phyloP scores from a whole-genome alignment of 164 flowering plant genomes.

The Sedum album region DNA sequence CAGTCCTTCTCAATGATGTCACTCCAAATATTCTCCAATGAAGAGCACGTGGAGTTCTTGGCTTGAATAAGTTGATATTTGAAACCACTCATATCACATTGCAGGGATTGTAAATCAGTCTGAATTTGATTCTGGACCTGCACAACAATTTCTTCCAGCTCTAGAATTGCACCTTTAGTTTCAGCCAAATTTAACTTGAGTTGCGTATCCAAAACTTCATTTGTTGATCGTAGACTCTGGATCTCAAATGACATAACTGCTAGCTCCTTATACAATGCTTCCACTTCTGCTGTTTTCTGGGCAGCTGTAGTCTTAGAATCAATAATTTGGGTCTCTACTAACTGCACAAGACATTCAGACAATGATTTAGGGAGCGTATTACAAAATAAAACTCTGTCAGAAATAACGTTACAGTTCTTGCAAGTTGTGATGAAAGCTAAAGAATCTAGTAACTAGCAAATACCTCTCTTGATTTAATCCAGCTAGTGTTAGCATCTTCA shows the following conservation, averaged over 20 bases:
- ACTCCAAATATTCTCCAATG: slow-evolving; percentile 84
- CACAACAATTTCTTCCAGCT: slow-evolving; percentile 37
- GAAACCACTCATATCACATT: slow-evolving; percentile 34
- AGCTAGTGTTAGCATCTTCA: slow-evolving; percentile 30
- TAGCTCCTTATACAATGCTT: slow-evolving; percentile 45
- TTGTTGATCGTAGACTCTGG: slow-evolving; percentile 34
- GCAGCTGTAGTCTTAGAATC: slow-evolving; percentile 46
- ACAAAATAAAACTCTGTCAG: background rate
- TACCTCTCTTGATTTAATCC: slow-evolving; percentile 57
- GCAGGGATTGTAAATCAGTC: slow-evolving; percentile 32
- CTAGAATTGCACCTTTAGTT: slow-evolving; percentile 28
- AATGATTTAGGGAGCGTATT: background rate
- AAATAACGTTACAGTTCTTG: background rate
- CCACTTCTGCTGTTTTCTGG: slow-evolving; percentile 57
- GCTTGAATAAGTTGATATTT: slow-evolving; percentile 42
- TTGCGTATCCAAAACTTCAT: slow-evolving; percentile 35
- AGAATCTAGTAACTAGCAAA: background rate
- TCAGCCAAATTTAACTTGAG: slow-evolving; percentile 25
- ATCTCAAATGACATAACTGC: slow-evolving; percentile 32
- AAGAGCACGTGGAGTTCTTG: slow-evolving; percentile 33
- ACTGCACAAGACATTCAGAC: slow-evolving; percentile 25
- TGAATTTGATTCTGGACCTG: slow-evolving; percentile 25
- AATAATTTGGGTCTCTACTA: slow-evolving; percentile 47
- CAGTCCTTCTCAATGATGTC: slow-evolving; percentile 77
- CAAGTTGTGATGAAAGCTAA: background rate